Percentiles rank a stretch among this genome's conserved stretches.
Conservation (phyloP, 176 grass and related monocot species). For the Miscanthus lutarioriparius region DNA sequence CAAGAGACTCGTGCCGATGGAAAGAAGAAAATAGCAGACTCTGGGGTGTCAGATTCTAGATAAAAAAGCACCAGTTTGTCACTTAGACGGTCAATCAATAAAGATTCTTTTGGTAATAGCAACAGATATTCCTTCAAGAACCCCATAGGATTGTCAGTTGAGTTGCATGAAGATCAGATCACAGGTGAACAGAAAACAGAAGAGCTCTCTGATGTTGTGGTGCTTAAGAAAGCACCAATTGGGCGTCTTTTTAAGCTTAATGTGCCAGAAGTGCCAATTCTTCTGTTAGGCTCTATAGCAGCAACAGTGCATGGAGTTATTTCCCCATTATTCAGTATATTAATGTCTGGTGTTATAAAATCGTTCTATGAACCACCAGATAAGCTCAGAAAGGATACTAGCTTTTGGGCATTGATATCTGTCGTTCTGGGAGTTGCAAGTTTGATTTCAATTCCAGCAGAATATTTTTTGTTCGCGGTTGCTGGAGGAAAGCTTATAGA, state of each 20-base stretch:
- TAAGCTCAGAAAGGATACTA: slow-evolving; percentile 56
- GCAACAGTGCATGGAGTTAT: slow-evolving; percentile 68
- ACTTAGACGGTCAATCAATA: slow-evolving; percentile 36
- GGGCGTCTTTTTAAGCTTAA: slow-evolving; percentile 61
- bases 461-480: slow-evolving; percentile 74
- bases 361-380: slow-evolving; percentile 64
- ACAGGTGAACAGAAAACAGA: slow-evolving; percentile 27
- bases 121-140: slow-evolving; percentile 46
- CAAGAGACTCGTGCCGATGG: slow-evolving; percentile 51
- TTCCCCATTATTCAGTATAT: slow-evolving; percentile 60
- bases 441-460: slow-evolving; percentile 37
- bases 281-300: slow-evolving; percentile 64
- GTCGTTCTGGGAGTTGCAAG: slow-evolving; percentile 45
- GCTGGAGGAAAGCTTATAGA: slow-evolving; percentile 83
- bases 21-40: slow-evolving; percentile 21
- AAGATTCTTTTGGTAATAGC: slow-evolving; percentile 49
- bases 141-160: slow-evolving; percentile 28
- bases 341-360: slow-evolving; percentile 61
- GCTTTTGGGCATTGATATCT: slow-evolving; percentile 68
- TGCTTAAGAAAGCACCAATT: slow-evolving; percentile 42
- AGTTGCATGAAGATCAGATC: slow-evolving; percentile 20
- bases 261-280: slow-evolving; percentile 64
- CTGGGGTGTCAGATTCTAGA: slow-evolving; percentile 22
- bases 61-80: slow-evolving; percentile 43
- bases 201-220: not conserved